phyloP scores from a whole-genome alignment of 2,329 filamentous ascomycete species.

The Karstenula rhodostoma region DNA sequence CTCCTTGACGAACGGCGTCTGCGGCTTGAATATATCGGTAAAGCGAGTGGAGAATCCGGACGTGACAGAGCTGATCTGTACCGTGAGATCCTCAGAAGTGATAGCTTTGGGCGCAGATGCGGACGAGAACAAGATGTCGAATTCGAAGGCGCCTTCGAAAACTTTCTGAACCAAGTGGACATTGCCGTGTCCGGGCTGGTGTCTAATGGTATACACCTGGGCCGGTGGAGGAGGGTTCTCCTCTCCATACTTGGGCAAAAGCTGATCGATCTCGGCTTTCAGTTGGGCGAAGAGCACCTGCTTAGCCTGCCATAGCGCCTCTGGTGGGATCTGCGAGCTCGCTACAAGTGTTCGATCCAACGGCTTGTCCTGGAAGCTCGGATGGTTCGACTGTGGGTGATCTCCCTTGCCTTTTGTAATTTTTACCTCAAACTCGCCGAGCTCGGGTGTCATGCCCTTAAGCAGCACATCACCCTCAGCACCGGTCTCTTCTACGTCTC shows the following conservation, averaged over 20 bases:
- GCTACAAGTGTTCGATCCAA: constrained; percentile 79
- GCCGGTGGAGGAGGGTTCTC: constrained; percentile 78
- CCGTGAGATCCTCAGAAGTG: constrained; percentile 70
- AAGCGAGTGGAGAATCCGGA: constrained; percentile 79
- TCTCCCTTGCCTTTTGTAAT: constrained; percentile 76
- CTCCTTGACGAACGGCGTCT: constrained; percentile 76
- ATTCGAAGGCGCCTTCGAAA: constrained; percentile 88
- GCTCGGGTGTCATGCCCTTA: constrained; percentile 71
- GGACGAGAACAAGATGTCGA: constrained; percentile 90
- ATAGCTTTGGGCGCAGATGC: constrained; percentile 66
- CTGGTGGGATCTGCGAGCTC: constrained; percentile 71
- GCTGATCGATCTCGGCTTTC: constrained; percentile 69
- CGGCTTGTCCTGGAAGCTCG: constrained; percentile 72
- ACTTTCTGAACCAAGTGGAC: constrained; percentile 89
- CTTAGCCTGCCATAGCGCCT: constrained; percentile 86
- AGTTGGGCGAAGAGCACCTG: constrained; percentile 68
- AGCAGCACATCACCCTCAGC: constrained; percentile 71
- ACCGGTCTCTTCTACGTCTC: constrained; percentile 54
- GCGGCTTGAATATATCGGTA: constrained; percentile 72
- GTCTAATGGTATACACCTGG: constrained; percentile 81
- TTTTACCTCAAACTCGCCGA: constrained; percentile 82
- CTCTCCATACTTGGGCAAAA: constrained; percentile 65
- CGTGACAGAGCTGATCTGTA: constrained; percentile 72
- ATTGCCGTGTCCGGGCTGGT: constrained; percentile 76
- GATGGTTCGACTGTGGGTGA: constrained; percentile 65